Evolutionary conservation across 768 basidiomycete species (phyloP), one percentile per base, ranked within the genome.

Genomic region (Suillus ampliporus): DNA sequence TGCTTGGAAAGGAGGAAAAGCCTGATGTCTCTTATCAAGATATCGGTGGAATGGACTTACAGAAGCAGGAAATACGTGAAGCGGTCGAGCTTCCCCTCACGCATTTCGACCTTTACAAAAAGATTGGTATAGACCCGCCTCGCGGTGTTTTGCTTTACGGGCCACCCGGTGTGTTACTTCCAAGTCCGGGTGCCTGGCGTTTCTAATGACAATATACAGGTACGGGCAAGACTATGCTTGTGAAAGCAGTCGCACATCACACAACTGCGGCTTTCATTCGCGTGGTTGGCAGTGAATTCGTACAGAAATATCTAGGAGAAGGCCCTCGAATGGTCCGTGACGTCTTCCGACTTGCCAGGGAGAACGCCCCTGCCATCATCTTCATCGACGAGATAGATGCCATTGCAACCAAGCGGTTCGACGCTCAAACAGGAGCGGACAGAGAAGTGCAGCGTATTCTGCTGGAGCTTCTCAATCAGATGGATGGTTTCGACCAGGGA

Each of bases 251-350:
- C 31, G 97, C 97, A 26, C 90, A 96, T 73, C 94, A 98, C 74
- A 99, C 97, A 41, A 96, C 95, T 2, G 97, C 97, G 9, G 83
- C 94, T 14, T 99, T 99, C 82, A 99, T 99, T 69, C 93, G 97
- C 43, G 97, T 99, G 19, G 95, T 97, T 35, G 97, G 97, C 23
- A 94, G 91, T 69, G 97, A 99, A 78, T 99, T 99, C 73, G 97
- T 99, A 10, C 97, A 99, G 80, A 99, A 99, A 76, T 99, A 99
- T 72, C 87, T 99, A 5, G 97, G 97, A 70, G 97, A 99, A 82
- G 97, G 97, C 38, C 97, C 97, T 46, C 93, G 97, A 66, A 99
- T 99, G 97, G 97, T 99, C 66, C 90, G 97, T 72, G 97, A 99
- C 74, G 97, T 99, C 59, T 99, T 99, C 84, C 88, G 97, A 61